Evolutionary conservation across 768 basidiomycete species (phyloP).

Genomic region (Lactarius indigo): DNA sequence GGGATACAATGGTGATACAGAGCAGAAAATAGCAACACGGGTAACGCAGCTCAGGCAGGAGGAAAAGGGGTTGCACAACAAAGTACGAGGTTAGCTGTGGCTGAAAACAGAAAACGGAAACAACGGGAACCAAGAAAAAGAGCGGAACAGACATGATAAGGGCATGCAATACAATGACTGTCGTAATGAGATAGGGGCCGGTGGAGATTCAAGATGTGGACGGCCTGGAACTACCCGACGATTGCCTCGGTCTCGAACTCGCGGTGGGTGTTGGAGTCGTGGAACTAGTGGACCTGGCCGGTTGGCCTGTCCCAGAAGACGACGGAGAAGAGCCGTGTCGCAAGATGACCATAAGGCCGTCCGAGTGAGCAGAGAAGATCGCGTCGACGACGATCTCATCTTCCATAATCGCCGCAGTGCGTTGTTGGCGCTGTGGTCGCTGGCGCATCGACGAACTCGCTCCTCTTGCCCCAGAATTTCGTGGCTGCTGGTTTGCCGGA

Average conservation of each 20-base stretch:
- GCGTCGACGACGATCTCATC: constrained; percentile 63
- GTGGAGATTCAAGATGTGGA: background rate
- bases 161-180: background rate
- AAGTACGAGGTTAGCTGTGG: background rate
- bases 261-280: background rate
- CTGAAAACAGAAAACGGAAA: background rate
- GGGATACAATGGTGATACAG: constrained; percentile 5
- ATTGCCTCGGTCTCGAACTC: background rate
- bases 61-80: background rate
- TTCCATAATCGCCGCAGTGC: constrained; percentile 17
- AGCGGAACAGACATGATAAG: background rate
- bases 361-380: constrained; percentile 83
- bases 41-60: background rate
- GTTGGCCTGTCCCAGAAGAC: background rate
- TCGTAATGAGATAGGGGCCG: background rate
- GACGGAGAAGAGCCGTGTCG: constrained; percentile 44
- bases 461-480: background rate
- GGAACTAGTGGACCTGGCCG: background rate
- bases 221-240: background rate
- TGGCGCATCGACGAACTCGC: background rate
- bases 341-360: constrained; percentile 78
- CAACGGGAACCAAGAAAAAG: constrained; percentile 2
- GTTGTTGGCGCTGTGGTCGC: background rate
- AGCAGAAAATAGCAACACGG: background rate
- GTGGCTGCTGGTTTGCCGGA: background rate